These are phyloP conservation scores for Russula vinacea DNA, from an alignment of 768 basidiomycete species.

Conservation along the genomic window DNA sequence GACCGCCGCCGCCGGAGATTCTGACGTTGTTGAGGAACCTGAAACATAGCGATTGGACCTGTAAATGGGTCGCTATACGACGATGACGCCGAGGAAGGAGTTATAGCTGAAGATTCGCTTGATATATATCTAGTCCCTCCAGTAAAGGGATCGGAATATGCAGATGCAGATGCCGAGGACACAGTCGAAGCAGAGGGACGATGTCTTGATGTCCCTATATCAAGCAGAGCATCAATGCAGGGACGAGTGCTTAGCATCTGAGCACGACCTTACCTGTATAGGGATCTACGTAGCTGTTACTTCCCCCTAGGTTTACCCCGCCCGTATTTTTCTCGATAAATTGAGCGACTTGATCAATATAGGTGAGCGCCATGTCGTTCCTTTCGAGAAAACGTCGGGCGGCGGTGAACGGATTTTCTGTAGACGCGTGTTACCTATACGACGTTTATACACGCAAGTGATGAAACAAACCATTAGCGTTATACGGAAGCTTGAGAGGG, in stretches of 20 bases:
- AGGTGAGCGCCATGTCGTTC: slow-evolving; percentile 78
- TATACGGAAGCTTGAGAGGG: slow-evolving; percentile 91
- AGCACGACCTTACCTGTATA: slow-evolving; percentile 64
- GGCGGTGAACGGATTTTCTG: slow-evolving; percentile 88
- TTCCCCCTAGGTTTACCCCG: slow-evolving; percentile 65
- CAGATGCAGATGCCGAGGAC: slow-evolving; percentile 36
- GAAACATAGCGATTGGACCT: slow-evolving; percentile 28
- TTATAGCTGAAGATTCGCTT: slow-evolving; percentile 38
- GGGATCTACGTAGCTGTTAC: slow-evolving; percentile 78
- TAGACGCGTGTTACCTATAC: neutral
- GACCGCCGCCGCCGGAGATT: neutral
- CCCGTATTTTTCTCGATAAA: slow-evolving; percentile 93
- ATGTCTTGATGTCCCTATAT: slow-evolving; percentile 38
- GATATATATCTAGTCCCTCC: slow-evolving; percentile 59
- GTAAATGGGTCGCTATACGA: slow-evolving; percentile 29
- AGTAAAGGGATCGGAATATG: slow-evolving; percentile 67
- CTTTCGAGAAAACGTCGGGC: slow-evolving; percentile 83
- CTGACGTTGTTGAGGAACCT: slow-evolving; percentile 9
- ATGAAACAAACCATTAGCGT: slow-evolving; percentile 62
- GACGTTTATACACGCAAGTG: neutral
- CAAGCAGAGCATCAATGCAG: neutral
- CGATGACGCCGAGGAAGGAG: slow-evolving; percentile 36
- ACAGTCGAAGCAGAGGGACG: slow-evolving; percentile 34
- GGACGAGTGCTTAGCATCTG: neutral
- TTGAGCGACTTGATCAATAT: slow-evolving; percentile 84